Evolutionary conservation across 495 filamentous ascomycete genomes (phyloP), one percentile per base, ranked within the genome.

Genomic region (Bombardia bombarda): DNA sequence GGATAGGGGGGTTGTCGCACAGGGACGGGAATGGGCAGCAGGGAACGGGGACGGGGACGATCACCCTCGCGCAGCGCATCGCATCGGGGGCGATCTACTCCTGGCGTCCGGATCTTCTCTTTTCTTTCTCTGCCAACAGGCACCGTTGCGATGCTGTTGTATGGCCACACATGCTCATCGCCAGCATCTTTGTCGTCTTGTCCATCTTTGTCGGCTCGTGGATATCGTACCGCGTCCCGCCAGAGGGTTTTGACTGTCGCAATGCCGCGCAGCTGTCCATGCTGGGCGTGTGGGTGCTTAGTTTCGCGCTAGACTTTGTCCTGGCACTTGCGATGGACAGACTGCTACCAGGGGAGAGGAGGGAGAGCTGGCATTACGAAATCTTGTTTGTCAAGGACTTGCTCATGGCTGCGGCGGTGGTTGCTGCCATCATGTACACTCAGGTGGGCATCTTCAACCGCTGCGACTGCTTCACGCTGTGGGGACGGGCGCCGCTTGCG

Each of bases 381-480:
- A 22, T 43, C 12, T 34, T 30, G 10, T 49, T 49, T 13, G 16
- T 37, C 28, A 49, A 49, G 17, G 48, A 46, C 21, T n/a, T 34
- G 2, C 20, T 30, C 14, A n/a, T 46, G 21, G 43, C 10, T 5
- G 8, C 34, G 13, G 38, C 43, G 3, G 26, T 24, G 7, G 21
- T 51, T 1, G 31, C 34, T 0, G 21, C 33, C 9, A 46, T 51
- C 38, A 18, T 51, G 16, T 25, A 46, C 5, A 42, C 38, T 3
- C 48, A 51, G 26, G 20, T 51, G 1, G 48, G 48, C n/a, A 43
- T 51, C 32, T 51, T 51, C 34, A 51, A 51, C 33, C 38, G 39
- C 0, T 51, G 48, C 19, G 48, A 46, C 22, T 51, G 48, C 33
- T 51, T 38, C 38, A 36, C 42, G 14, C 33, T 46, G 13, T 51